Base-by-base conservation (phyloP, 768 basidiomycete species). In the Tylopilus balloui region DNA sequence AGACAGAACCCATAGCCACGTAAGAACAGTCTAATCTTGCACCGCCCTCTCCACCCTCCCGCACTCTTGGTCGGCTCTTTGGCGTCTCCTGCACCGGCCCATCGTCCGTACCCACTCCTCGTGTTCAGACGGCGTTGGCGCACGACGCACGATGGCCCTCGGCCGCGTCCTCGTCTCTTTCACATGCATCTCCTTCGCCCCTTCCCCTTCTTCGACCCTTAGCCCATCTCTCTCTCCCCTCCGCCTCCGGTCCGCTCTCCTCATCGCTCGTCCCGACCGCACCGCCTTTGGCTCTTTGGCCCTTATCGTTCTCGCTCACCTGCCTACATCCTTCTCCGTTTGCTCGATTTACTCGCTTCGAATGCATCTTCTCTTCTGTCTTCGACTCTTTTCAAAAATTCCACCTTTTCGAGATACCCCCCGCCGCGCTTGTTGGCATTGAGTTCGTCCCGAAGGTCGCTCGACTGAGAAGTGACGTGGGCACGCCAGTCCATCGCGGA, bases 401-500 rank as follows among this genome's bases (percentile, higher is more conserved):
- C 88, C 25, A 90, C 80, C 68, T 87, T 92, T 56, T 89, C 90
- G 17, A 93, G 70, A 66, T 87, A 93, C 0, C 90, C 88, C 9
- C 86, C 88, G 0, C 82, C 79, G 35, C 83, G 77, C 40, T 84
- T 72, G 51, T 90, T 84, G 3, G 79, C 79, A 42, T 86, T 80
- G n/a, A 93, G 73, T 52, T 88, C 86, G 55, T 89, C 83, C 51
- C 79, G 76, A 9, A 84, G 60, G 3, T 71, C 76, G 17, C 64
- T 59, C 21, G 66, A 58, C 43, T 76, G 67, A 0, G 74, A 52
- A 17, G 74, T 66, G 13, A 89, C 66, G 56, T 92, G 88, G 1
- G 79, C 67, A 24, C 76, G 75, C 91, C 91, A 93, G 62, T 93
- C 91, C 78, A 93, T 81, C 12, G 85, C 81, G 0, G 87, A 89